Evolutionary conservation across 2,329 filamentous ascomycete species (phyloP).

Genomic region (Curvularia hawaiiensis): DNA sequence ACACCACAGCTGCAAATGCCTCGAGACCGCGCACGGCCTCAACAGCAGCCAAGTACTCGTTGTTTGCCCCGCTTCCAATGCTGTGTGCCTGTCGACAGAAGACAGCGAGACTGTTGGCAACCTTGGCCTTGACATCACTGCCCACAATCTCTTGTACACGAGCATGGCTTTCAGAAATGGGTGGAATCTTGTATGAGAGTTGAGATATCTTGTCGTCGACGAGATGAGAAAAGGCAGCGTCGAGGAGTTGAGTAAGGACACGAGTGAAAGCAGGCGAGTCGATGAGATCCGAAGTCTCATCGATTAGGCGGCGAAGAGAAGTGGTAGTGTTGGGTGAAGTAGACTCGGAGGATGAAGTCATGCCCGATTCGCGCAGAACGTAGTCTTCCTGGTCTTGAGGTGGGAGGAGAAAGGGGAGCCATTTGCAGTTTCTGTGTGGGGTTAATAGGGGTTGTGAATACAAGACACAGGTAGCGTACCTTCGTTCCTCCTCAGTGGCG

Average conservation of each 20-base stretch:
- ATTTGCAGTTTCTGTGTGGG: conserved; percentile 61
- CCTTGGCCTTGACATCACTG: conserved; percentile 65
- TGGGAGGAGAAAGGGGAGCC: conserved; percentile 85
- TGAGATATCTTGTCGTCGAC: conserved; percentile 81
- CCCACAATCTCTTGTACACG: conserved; percentile 59
- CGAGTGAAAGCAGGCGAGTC: conserved; percentile 91
- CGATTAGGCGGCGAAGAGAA: conserved; percentile 80
- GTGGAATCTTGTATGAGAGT: conserved; percentile 73
- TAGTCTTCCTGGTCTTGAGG: conserved; percentile 77
- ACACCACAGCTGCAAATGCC: conserved; percentile 85
- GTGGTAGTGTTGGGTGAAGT: conserved; percentile 51
- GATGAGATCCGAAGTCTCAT: conserved; percentile 94
- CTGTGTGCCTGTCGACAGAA: conserved; percentile 88
- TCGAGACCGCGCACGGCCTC: conserved; percentile 77
- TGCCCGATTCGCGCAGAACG: conserved; percentile 85
- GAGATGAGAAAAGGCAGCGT: conserved; percentile 83
- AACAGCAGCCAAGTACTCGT: conserved; percentile 66
- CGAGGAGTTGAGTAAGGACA: conserved; percentile 84
- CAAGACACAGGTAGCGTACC: conserved; percentile 43
- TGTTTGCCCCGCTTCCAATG: conserved; percentile 70
- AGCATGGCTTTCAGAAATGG: conserved; percentile 47
- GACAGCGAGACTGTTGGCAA: conserved; percentile 88
- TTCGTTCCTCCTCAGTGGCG: conserved; percentile 65
- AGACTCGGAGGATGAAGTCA: conserved; percentile 55
- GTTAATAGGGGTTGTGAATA: conserved; percentile 15